A percentile compares a stretch with the other conserved stretches of the same genome.
These are phyloP conservation scores for Uronychia binucleata DNA, from an alignment of 73 alveolate species.

Conservation along the genomic window DNA sequence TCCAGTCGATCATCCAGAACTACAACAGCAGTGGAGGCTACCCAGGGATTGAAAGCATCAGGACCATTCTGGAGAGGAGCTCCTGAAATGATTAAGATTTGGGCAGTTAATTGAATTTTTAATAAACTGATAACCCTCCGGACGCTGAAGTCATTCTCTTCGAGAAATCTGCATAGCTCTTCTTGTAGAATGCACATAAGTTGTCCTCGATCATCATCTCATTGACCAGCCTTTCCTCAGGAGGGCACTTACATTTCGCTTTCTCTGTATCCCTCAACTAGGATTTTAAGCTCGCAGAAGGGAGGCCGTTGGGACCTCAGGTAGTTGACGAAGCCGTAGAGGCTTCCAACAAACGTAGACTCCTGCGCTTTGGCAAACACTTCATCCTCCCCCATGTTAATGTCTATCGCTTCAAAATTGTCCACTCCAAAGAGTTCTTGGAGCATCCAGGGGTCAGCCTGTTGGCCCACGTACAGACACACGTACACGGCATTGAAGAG, in stretches of 20 bases:
- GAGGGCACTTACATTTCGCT: conserved; percentile 5
- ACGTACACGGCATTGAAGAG: conserved; percentile 21
- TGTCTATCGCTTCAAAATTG: conserved; percentile 6
- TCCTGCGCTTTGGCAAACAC: conserved; percentile 21
- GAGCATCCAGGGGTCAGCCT: conserved; percentile 30
- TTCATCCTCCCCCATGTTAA: conserved; percentile 32
- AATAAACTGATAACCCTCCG: neutral
- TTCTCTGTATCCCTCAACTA: conserved; percentile 44
- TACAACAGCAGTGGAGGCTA: too few relatives aligned
- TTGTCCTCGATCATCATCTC: neutral
- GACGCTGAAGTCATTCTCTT: conserved; percentile 4
- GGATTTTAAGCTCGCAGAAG: conserved; percentile 23
- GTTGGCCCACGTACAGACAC: conserved; percentile 29
- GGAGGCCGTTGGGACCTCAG: conserved; percentile 31
- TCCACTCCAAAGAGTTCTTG: conserved; percentile 17
- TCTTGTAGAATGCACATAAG: neutral
- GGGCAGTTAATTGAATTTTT: too few relatives aligned
- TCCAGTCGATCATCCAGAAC: too few relatives aligned
- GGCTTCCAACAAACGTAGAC: conserved; percentile 12
- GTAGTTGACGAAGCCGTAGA: conserved; percentile 17
- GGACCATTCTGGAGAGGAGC: too few relatives aligned
- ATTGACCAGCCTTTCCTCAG: neutral
- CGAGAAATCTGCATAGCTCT: neutral
- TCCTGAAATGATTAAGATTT: too few relatives aligned
- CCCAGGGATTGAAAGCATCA: too few relatives aligned